A percentile compares a stretch with the other conserved stretches of the same genome.
phyloP scores from a whole-genome alignment of 2,329 filamentous ascomycete species.

The Botrytis medusae region DNA sequence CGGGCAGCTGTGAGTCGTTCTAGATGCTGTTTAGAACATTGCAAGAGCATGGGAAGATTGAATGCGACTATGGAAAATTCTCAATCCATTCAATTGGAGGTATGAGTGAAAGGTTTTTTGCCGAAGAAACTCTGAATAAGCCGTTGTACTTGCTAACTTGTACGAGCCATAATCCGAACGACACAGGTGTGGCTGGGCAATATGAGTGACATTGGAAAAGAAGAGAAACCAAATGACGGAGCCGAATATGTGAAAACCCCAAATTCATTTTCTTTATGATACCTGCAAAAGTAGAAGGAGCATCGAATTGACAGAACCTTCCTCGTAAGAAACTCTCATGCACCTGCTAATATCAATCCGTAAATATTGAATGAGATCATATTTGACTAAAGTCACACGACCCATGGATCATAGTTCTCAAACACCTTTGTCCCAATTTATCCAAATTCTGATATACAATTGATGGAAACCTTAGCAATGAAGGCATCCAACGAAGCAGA shows the following conservation, averaged over 20 bases:
- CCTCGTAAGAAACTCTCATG: not conserved
- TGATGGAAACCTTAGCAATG: not conserved
- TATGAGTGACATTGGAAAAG: not conserved
- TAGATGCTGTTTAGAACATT: not conserved
- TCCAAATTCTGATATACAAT: not conserved
- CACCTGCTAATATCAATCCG: not conserved
- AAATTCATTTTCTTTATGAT: not conserved
- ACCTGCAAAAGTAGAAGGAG: not conserved
- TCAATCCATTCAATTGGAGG: not conserved
- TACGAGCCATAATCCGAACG: not conserved
- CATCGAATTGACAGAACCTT: not conserved
- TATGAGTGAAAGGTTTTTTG: not conserved
- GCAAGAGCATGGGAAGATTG: not conserved
- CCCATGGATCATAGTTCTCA: not conserved
- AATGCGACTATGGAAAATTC: not conserved
- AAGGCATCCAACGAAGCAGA: not conserved
- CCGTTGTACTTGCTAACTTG: not conserved
- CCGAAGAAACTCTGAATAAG: not conserved
- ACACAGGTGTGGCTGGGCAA: not conserved
- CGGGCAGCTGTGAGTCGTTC: not conserved
- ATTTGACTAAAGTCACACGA: not conserved
- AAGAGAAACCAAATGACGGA: too few relatives aligned
- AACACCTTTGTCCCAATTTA: not conserved
- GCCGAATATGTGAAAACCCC: not conserved
- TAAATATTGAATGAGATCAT: not conserved